Base-by-base conservation (phyloP, 2,329 filamentous ascomycete genomes). In the Fusarium scirpi region DNA sequence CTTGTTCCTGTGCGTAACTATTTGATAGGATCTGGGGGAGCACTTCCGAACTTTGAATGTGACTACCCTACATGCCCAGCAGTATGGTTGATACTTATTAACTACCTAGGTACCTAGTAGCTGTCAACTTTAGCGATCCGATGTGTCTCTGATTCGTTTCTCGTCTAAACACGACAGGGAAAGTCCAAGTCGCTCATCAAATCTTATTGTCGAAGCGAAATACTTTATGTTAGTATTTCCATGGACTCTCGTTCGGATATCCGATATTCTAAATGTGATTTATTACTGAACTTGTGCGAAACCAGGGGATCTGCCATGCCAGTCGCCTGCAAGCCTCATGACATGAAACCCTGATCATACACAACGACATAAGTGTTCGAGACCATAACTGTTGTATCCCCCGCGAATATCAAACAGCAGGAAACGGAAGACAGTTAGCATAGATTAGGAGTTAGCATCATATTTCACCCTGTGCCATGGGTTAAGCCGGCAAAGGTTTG, bases 231-330 rank as follows among this genome's bases (percentile, higher is more conserved):
- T 40, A 16, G 20, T 20, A 53, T 53, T 51, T n/a, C 13, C 24
- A n/a, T 25, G 10, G 8, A n/a, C 15, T 43, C 18, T 43, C 24
- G 8, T 27, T 43, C 34, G 24, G 24, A 53, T 41, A 43, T 43
- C 24, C 24, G 34, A 53, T 53, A 10, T 27, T n/a, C 49, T 53
- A 25, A 25, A 52, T 27, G 13, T 15, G 22, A 29, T 18, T 20
- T 25, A 16, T 20, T n/a, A 11, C 32, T n/a, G 34, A 38, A n/a
- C 16, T 6, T n/a, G 16, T 89, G 89, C 86, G 89, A 20, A 94
- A 43, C 18, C 30, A 29, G 24, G 49, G 32, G 24, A 29, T 27
- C 20, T 41, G 9, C 24, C 9, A 20, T 27, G 32, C 24, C 24
- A 20, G n/a, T 52, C 49, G 34, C 22, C 24, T 20, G 34, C 30